Conservation (phyloP, 176 grass and related monocot species). For the Canna indica region DNA sequence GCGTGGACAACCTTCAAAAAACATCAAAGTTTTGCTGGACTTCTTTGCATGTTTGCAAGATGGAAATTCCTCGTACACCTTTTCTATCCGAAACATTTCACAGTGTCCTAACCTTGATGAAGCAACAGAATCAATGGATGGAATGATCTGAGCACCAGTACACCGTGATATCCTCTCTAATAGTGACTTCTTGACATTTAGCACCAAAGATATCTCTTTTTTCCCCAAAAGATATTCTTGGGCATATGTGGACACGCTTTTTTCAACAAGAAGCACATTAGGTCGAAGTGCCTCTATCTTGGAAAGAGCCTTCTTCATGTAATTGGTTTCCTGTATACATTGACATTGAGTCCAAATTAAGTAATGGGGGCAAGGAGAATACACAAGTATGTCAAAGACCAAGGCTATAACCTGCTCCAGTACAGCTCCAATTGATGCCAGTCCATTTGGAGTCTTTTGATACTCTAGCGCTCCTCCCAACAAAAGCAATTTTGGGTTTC, state of each 20-base stretch:
- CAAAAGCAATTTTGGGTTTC: conserved; percentile 65
- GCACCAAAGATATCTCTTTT: conserved; percentile 80
- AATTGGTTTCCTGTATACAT: conserved; percentile 54
- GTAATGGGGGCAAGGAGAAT: background rate
- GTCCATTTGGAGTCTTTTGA: conserved; percentile 61
- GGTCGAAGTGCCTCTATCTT: conserved; percentile 64
- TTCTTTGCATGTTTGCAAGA: conserved; percentile 42
- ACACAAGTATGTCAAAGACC: conserved; percentile 6
- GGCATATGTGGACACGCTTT: conserved; percentile 72
- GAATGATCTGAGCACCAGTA: conserved; percentile 79
- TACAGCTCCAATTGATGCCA: conserved; percentile 66
- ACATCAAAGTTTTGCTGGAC: conserved; percentile 75
- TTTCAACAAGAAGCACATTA: conserved; percentile 81
- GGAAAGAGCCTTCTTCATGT: conserved; percentile 37
- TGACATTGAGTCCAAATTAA: background rate
- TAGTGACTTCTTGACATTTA: conserved; percentile 81
- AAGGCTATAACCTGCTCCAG: conserved; percentile 59
- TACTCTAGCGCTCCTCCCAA: conserved; percentile 78
- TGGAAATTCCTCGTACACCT: conserved; percentile 43
- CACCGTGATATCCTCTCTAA: conserved; percentile 81
- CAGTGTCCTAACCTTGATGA: conserved; percentile 57
- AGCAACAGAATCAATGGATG: conserved; percentile 61
- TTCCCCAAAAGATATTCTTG: conserved; percentile 45
- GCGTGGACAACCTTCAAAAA: conserved; percentile 79
- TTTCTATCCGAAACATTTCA: conserved; percentile 73